Evolutionary conservation across 768 basidiomycete species (phyloP), one percentile per base, ranked within the genome.

Genomic region (Suillus subaureus): DNA sequence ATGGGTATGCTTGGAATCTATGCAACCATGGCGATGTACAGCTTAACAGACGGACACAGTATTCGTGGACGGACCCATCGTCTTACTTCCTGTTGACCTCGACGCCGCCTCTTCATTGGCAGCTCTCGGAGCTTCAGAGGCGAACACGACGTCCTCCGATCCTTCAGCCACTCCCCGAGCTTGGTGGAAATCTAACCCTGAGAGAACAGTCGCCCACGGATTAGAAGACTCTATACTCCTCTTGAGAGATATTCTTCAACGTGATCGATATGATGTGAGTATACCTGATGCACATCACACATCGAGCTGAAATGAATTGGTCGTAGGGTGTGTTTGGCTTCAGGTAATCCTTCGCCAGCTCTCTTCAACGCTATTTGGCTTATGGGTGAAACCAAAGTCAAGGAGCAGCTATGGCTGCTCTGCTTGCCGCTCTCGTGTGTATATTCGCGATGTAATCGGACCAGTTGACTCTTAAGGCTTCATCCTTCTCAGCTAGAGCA

Each of bases 281-380:
- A 43, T 51, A 35, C 26, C 54, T 2, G 11, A 4, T 6, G 1
- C 2, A 11, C 33, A 18, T 8, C 26, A 37, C 55, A 43, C 39
- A 11, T 57, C 6, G 28, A n/a, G 3, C 35, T 55, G 6, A 61
- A 6, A 51, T 39, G 16, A 31, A 16, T 11, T 13, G 28, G 49
- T 33, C 49, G 23, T 69, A 93, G 91, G 92, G 91, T 33, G 85
- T 93, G 9, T 83, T 94, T 71, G 92, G 92, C 7, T 93, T 93
- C 73, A 93, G 91, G 90, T 88, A 35, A 35, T 76, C 65, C 65
- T 15, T 58, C 21, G 18, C 35, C 31, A 15, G 12, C 6, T 16
- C 18, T 60, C 40, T 47, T 47, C 8, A 51, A 54, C 15, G 5
- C 45, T 33, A 11, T 67, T 43, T 28, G 52, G 18, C 37, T 61